Conservation (phyloP, 2,329 filamentous ascomycete genomes). For the Pseudodiploospora longispora region DNA sequence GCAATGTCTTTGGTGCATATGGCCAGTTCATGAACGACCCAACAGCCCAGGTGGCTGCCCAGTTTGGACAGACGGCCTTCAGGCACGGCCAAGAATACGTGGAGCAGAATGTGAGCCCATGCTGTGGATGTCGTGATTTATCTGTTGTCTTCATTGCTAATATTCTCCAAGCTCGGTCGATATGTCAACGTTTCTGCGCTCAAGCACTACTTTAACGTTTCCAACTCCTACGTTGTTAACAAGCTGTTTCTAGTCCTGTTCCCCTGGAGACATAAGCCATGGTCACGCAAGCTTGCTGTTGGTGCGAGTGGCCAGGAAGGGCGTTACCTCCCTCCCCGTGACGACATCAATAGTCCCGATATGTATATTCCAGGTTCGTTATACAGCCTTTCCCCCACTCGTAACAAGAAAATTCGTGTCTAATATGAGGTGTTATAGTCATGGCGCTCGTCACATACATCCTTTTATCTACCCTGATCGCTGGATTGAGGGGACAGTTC, state of each 20-base stretch:
- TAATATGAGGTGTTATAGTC: conserved; percentile 36
- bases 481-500: conserved; percentile 83
- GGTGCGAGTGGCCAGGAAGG: conserved; percentile 62
- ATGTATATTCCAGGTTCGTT: conserved; percentile 82
- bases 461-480: conserved; percentile 81
- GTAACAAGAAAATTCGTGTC: conserved; percentile 4
- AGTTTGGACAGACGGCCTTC: conserved; percentile 87
- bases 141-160: conserved; percentile 8
- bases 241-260: conserved; percentile 93
- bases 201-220: conserved; percentile 99
- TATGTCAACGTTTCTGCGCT: conserved; percentile 89
- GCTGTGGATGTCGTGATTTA: not conserved
- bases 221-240: conserved; percentile 90
- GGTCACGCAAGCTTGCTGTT: conserved; percentile 81
- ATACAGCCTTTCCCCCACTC: not conserved
- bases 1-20: conserved; percentile 62
- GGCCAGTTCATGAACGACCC: conserved; percentile 94
- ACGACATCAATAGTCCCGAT: conserved; percentile 95
- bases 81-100: conserved; percentile 88
- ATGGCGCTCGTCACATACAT: conserved; percentile 99
- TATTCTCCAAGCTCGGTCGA: conserved; percentile 40
- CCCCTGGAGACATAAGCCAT: conserved; percentile 95
- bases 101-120: conserved; percentile 74
- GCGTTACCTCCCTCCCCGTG: conserved; percentile 82
- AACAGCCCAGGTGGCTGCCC: conserved; percentile 87